Evolutionary conservation across 192 early-diverging fungal species (phyloP), one percentile per base, ranked within the genome.

Genomic region (Entophlyctis luteolus): DNA sequence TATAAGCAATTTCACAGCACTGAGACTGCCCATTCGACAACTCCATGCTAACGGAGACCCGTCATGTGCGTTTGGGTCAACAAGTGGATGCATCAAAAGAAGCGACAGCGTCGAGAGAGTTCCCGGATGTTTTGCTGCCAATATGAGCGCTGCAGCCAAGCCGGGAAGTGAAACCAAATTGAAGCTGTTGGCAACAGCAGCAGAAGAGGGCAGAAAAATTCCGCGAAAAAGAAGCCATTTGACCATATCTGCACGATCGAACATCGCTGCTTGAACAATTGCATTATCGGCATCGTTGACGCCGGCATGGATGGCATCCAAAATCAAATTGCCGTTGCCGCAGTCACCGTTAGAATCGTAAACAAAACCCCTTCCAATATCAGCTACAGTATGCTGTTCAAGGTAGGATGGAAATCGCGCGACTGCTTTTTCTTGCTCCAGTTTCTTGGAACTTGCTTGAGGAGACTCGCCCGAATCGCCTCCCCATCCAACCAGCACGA

Each of bases 181-280:
- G 27, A n/a, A 49, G 4, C 18, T 23, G 47, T 63, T 49, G 6
- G 55, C 32, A 12, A 29, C 32, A n/a, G 8, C 23, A 12, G 16
- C 22, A 0, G 55, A 35, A 37, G 46, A 4, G 5, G 35, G 57
- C 10, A 63, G 8, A 32, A 16, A 47, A 25, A 63, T 34, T 14
- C 60, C 60, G 42, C 60, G 42, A 12, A 22, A 49, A 1, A 63
- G 47, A 2, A 63, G 6, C 60, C 60, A 63, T 28, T 27, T 12
- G 6, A 63, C 60, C 25, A 63, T 14, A 10, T 63, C 60, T 6
- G 60, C 47, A 14, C 60, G 60, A 63, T 63, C 60, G 31, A 49
- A 63, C 60, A 63, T 63, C 6, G 46, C 27, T 8, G 60, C 42
- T 49, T 63, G 46, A 47, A 63, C 48, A 4, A 63, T 23, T 32